Evolutionary conservation across 1,284 basidiomycete genomes (phyloP).

Genomic region (Ustilago loliicola): DNA sequence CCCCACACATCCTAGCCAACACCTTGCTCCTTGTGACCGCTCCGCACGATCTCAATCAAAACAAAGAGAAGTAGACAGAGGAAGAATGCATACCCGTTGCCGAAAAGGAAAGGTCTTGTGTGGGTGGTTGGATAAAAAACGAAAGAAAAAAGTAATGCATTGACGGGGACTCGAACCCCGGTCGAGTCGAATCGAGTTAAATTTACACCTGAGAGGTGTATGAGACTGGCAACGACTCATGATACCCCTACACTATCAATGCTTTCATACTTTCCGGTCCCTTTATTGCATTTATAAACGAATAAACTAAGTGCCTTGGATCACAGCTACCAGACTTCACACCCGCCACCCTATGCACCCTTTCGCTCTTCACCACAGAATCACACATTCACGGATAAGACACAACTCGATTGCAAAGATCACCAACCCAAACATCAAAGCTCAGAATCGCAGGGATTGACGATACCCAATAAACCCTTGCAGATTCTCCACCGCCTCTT

Average conservation of each 20-base stretch:
- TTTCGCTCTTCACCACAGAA: not conserved
- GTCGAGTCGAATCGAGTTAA: constrained; percentile 49
- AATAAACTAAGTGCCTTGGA: too few species aligned
- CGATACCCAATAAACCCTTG: constrained; percentile 90
- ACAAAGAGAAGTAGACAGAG: too few species aligned
- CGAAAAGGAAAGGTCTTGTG: not conserved
- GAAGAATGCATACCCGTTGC: too few species aligned
- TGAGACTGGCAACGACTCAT: constrained; percentile 51
- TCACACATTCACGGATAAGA: not conserved
- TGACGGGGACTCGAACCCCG: constrained; percentile 63
- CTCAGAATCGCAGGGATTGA: constrained; percentile 31
- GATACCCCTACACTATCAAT: constrained; percentile 55
- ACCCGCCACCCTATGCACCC: not conserved
- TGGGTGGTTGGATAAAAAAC: not conserved
- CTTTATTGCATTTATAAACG: constrained; percentile 1
- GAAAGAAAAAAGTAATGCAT: constrained; percentile 38
- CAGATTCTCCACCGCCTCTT: constrained; percentile 80
- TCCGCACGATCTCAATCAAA: too few species aligned
- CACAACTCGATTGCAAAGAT: not conserved
- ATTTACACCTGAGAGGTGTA: constrained; percentile 10
- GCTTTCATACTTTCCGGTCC: not conserved
- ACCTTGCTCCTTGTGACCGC: too few species aligned
- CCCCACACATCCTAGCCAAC: too few species aligned
- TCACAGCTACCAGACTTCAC: too few species aligned
- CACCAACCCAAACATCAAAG: not conserved